phyloP scores from a whole-genome alignment of 2,329 filamentous ascomycete species.

The Sporothrix mexicana region DNA sequence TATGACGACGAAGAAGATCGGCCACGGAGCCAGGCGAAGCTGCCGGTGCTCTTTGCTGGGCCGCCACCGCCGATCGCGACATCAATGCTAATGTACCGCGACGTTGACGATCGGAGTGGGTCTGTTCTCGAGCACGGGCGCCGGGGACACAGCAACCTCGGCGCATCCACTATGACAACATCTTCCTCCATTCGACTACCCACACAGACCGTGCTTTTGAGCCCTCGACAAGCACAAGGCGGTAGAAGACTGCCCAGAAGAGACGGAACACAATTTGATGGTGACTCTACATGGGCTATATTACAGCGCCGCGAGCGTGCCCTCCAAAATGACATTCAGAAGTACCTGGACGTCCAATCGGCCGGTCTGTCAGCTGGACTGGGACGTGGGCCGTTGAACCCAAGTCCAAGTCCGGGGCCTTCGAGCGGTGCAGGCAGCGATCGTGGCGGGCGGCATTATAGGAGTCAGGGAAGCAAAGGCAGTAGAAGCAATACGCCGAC shows the following conservation, averaged over 20 bases:
- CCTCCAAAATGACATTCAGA: conserved; percentile 55
- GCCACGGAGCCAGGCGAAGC: conserved; percentile 40
- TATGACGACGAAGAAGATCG: background rate
- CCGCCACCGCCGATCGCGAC: conserved; percentile 59
- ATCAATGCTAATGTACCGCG: conserved; percentile 49
- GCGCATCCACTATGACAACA: conserved; percentile 24
- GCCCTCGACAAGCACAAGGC: conserved; percentile 36
- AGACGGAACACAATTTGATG: conserved; percentile 38
- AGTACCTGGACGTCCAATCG: conserved; percentile 57
- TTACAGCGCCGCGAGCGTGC: conserved; percentile 54
- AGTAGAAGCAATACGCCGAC: conserved; percentile 49
- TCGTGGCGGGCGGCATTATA: background rate
- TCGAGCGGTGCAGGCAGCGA: conserved; percentile 43
- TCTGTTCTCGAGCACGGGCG: conserved; percentile 12
- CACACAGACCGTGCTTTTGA: conserved; percentile 50
- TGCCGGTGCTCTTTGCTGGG: conserved; percentile 51
- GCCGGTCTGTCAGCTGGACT: conserved; percentile 51
- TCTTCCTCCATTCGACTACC: conserved; percentile 38
- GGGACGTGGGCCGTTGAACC: conserved; percentile 39
- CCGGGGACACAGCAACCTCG: background rate
- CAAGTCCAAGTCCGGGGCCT: conserved; percentile 36
- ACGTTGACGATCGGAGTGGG: conserved; percentile 41
- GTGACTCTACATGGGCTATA: conserved; percentile 55
- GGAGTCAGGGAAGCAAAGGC: background rate
- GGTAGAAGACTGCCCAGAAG: conserved; percentile 9